Percentiles rank a stretch among this genome's conserved stretches.
phyloP scores from a whole-genome alignment of 2,329 filamentous ascomycete species.

The Ascochyta koolunga region DNA sequence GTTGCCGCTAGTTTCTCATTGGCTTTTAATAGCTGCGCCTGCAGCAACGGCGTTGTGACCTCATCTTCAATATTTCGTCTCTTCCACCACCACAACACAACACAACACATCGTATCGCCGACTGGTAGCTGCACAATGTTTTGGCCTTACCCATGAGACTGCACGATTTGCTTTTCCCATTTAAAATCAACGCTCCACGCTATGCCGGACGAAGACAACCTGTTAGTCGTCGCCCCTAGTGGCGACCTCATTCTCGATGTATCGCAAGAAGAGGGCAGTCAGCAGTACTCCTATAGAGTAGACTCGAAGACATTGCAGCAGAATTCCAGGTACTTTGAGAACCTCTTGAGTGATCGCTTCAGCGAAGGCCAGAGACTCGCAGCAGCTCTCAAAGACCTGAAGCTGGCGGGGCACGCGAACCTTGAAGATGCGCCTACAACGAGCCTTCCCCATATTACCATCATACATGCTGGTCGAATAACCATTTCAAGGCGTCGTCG shows the following conservation, averaged over 20 bases:
- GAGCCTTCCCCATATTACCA: constrained; percentile 67
- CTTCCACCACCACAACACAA: neutral
- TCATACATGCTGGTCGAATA: constrained; percentile 72
- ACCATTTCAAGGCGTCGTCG: constrained; percentile 67
- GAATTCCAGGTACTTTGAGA: constrained; percentile 72
- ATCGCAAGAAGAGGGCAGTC: constrained; percentile 65
- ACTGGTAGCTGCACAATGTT: constrained; percentile 47
- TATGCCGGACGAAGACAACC: constrained; percentile 34
- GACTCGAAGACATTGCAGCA: constrained; percentile 61
- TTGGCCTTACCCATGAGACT: constrained; percentile 58
- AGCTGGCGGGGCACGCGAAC: constrained; percentile 51
- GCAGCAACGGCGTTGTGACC: constrained; percentile 3
- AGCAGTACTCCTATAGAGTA: constrained; percentile 67
- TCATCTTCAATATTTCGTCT: neutral
- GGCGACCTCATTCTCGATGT: constrained; percentile 73
- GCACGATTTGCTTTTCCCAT: constrained; percentile 19
- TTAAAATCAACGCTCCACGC: constrained; percentile 10
- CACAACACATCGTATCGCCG: constrained; percentile 1
- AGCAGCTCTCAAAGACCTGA: constrained; percentile 58
- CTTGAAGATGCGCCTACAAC: constrained; percentile 56
- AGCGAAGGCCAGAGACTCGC: constrained; percentile 65
- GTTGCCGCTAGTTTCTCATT: neutral
- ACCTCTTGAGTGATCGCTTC: constrained; percentile 70
- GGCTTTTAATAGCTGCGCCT: neutral
- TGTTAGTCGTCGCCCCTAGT: constrained; percentile 60